phyloP scores from a whole-genome alignment of 1,284 basidiomycete genomes.

The Sphaerobolus stellatus region DNA sequence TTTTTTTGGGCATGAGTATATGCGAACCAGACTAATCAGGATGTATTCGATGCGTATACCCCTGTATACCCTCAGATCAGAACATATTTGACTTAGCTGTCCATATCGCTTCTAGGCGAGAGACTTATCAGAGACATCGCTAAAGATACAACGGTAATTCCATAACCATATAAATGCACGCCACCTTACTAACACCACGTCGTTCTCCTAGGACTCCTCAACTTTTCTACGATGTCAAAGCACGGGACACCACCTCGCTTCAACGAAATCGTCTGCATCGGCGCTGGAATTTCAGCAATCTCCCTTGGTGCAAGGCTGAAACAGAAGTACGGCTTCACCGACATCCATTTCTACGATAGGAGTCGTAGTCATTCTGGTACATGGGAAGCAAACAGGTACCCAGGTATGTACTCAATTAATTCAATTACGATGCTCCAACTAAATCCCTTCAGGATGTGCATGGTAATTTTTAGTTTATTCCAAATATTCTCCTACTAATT shows the following conservation, averaged over 20 bases:
- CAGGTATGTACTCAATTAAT: not conserved
- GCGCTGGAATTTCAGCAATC: slow-evolving; percentile 3
- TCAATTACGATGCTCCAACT: not conserved
- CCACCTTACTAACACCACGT: no score
- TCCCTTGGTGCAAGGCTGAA: slow-evolving; percentile 5
- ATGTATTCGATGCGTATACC: no score
- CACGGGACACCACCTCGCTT: not conserved
- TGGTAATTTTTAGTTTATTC: not conserved
- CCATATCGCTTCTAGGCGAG: no score
- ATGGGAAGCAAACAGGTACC: slow-evolving; percentile 8
- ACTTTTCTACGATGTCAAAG: no score
- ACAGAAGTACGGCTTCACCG: not conserved
- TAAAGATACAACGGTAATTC: no score
- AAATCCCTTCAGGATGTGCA: slow-evolving; percentile 1
- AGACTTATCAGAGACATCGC: no score
- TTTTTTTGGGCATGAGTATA: no score
- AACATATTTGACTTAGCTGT: no score
- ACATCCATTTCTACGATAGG: slow-evolving; percentile 12
- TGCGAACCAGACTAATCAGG: no score
- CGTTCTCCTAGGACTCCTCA: no score
- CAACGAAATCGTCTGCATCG: slow-evolving; percentile 9
- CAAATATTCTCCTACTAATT: not conserved
- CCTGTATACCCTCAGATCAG: no score
- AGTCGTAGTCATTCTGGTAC: slow-evolving; percentile 2
- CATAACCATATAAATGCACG: no score